phyloP scores from a whole-genome alignment of 768 basidiomycete genomes.

The Suillus weaverae region DNA sequence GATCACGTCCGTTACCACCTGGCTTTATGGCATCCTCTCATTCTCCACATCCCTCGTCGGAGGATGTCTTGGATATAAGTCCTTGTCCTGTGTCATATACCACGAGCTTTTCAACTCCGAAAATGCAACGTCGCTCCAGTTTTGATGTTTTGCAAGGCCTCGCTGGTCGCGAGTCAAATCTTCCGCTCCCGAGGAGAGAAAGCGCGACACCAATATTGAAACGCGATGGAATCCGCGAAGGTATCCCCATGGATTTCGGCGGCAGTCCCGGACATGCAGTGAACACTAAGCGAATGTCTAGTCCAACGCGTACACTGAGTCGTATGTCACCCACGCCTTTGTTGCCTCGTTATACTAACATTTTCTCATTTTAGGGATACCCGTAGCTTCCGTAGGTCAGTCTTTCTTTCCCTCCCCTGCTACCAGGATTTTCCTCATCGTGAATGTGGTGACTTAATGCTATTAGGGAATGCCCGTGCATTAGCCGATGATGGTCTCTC shows the following conservation, averaged over 20 bases:
- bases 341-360: slow-evolving; percentile 7
- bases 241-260: slow-evolving; percentile 63
- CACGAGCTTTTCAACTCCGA: slow-evolving; percentile 39
- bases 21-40: slow-evolving; percentile 41
- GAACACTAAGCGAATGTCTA: slow-evolving; percentile 54
- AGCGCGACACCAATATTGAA: slow-evolving; percentile 35
- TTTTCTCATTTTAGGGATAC: slow-evolving; percentile 56
- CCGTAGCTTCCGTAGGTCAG: slow-evolving; percentile 76
- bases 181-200: slow-evolving; percentile 69
- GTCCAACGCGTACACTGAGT: slow-evolving; percentile 77
- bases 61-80: slow-evolving; percentile 35
- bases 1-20: slow-evolving; percentile 58
- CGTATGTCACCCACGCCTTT: slow-evolving; percentile 50
- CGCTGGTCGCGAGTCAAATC: slow-evolving; percentile 73
- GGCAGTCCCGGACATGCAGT: slow-evolving; percentile 38
- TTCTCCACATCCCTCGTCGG: slow-evolving; percentile 35
- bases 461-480: slow-evolving; percentile 77
- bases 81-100: slow-evolving; percentile 35
- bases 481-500: slow-evolving; percentile 71
- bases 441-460: slow-evolving; percentile 17
- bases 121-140: slow-evolving; percentile 63
- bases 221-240: slow-evolving; percentile 69
- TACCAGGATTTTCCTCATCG: slow-evolving; percentile 19
- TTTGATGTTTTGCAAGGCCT: slow-evolving; percentile 69
- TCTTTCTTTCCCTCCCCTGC: slow-evolving; percentile 19